phyloP scores from a whole-genome alignment of 129 eudicot species.

The Scalesia atractyloides region DNA sequence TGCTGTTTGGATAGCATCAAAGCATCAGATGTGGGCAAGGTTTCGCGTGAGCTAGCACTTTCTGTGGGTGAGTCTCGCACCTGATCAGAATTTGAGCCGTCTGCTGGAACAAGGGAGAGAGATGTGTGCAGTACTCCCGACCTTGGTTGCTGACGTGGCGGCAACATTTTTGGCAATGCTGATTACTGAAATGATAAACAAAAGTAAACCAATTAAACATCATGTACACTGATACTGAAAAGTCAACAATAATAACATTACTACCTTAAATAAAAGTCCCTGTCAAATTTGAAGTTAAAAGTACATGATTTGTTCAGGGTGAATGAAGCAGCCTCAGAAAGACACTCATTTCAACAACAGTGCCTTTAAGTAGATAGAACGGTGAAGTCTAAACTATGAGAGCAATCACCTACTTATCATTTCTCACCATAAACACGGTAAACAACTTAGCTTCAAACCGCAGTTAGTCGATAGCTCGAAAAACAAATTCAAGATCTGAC shows the following conservation, averaged over 20 bases:
- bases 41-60: slow-evolving; percentile 96
- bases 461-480: not conserved
- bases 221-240: not conserved
- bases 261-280: not conserved
- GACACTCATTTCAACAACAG: not conserved
- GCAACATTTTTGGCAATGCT: slow-evolving; percentile 45
- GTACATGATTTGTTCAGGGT: not conserved
- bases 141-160: slow-evolving; percentile 71
- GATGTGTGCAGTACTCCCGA: slow-evolving; percentile 56
- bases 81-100: slow-evolving; percentile 75
- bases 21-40: slow-evolving; percentile 84
- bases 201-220: not conserved
- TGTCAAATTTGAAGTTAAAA: not conserved
- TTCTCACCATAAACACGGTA: not conserved
- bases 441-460: not conserved
- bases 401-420: not conserved
- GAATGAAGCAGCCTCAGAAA: not conserved
- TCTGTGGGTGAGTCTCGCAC: slow-evolving; percentile 90
- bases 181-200: slow-evolving; percentile 45
- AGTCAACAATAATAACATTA: not conserved
- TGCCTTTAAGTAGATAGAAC: not conserved
- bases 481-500: not conserved
- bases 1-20: slow-evolving; percentile 50
- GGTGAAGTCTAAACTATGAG: not conserved
- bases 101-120: slow-evolving; percentile 53